Conservation (phyloP, 345 rosid species). For the Citrus sp. region DNA sequence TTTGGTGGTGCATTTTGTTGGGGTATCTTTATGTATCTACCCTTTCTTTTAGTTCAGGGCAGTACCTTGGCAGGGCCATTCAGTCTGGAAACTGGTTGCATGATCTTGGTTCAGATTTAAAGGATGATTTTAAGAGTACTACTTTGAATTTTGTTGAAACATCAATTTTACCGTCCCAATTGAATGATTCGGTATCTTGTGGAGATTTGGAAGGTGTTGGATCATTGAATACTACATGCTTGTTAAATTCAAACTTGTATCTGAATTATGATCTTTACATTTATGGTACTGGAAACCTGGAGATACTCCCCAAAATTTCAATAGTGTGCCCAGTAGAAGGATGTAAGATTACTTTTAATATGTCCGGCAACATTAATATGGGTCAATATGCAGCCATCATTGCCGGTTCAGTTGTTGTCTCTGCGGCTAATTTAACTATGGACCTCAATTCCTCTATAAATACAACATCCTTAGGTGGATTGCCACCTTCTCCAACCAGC, state of each 20-base stretch:
- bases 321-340: conserved; percentile 69
- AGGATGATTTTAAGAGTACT: conserved; percentile 25
- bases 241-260: conserved; percentile 64
- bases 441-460: conserved; percentile 59
- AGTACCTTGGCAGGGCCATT: conserved; percentile 19
- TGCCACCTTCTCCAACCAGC: conserved; percentile 94
- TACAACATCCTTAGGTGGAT: conserved; percentile 75
- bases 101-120: conserved; percentile 22
- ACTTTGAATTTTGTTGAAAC: conserved; percentile 14
- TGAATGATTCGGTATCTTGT: conserved; percentile 48
- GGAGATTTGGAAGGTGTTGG: conserved; percentile 86
- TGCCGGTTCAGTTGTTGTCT: conserved; percentile 70
- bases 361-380: conserved; percentile 73
- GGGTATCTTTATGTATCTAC: conserved; percentile 26
- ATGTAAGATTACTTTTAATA: conserved; percentile 59
- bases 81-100: conserved; percentile 22
- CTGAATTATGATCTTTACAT: conserved; percentile 56
- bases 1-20: conserved; percentile 49
- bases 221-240: conserved; percentile 78
- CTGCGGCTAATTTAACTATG: conserved; percentile 61
- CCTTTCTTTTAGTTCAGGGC: conserved; percentile 36
- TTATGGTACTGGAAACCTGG: conserved; percentile 69
- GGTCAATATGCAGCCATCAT: conserved; percentile 56
- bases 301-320: conserved; percentile 66
- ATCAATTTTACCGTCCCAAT: conserved; percentile 13